phyloP scores from a whole-genome alignment of 306 rosid genomes.

The Cercis canadensis region DNA sequence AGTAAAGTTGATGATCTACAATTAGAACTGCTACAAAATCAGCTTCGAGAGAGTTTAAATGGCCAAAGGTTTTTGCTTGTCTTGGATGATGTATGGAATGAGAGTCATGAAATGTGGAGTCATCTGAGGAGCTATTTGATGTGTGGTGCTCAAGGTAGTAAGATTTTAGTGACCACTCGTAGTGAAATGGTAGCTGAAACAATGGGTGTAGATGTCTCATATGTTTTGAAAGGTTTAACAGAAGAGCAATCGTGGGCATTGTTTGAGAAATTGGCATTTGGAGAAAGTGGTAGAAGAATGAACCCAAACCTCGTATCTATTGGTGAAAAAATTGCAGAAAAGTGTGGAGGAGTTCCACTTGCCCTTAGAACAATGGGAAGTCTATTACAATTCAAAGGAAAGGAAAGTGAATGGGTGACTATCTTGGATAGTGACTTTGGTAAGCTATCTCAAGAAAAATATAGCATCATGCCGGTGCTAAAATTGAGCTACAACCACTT shows the following conservation, averaged over 20 bases:
- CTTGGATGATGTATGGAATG: slow-evolving; percentile 17
- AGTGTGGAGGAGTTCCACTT: slow-evolving; percentile 9
- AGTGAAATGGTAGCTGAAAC: neutral
- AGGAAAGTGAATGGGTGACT: neutral
- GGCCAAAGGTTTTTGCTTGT: slow-evolving; percentile 16
- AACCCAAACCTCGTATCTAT: neutral
- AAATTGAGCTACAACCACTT: slow-evolving; percentile 9
- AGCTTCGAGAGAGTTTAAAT: neutral
- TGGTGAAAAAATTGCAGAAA: slow-evolving; percentile 2
- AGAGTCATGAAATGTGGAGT: neutral
- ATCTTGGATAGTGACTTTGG: neutral
- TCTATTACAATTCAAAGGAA: neutral
- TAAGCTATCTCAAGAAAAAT: neutral
- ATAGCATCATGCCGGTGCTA: neutral
- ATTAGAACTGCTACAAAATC: neutral
- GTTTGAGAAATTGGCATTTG: neutral
- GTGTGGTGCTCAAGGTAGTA: slow-evolving; percentile 15
- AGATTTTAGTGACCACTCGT: slow-evolving; percentile 20
- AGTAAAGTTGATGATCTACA: neutral
- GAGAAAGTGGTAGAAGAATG: neutral
- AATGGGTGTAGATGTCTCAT: neutral
- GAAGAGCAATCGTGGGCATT: neutral
- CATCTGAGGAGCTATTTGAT: neutral
- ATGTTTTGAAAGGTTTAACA: neutral
- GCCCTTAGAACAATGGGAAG: neutral